Base-by-base conservation (phyloP, 352 stramenopile genomes). In the Phytophthora tentaculata region DNA sequence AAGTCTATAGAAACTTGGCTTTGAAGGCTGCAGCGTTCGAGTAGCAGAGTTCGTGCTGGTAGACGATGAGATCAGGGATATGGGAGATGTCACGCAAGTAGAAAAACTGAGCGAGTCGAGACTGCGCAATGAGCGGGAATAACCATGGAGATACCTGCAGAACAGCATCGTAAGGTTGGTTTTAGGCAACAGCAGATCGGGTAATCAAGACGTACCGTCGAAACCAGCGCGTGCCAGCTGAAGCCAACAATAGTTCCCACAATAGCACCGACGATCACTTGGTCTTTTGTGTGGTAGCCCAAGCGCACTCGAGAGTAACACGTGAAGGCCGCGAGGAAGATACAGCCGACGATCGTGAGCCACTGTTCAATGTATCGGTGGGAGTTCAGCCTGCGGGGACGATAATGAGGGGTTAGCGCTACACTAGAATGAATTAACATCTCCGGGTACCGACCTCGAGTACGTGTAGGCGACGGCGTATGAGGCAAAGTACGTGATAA, bases 1-100 rank as follows among this genome's bases (percentile, higher is more conserved):
- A 24, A 17, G 19, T 32, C 26, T 75, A 63, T 19, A 52, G 39
- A 28, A 49, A 68, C n/a, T 43, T 67, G 39, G 4, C 61, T 58
- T 62, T 56, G 24, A 63, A 64, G 39, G 20, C 26, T 43, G 64
- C 24, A 35, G 43, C 52, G 20, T 55, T n/a, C 35, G 45, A 51
- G 14, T 67, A 61, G 55, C 83, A 89, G 32, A 91, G 52, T 61
- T 89, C 67, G 72, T 93, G 77, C 61, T 94, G 83, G 72, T 83
- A 88, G 39, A 93, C 73, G 54, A 95, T 90, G 56, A 95, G 74
- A 64, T 94, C 83, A 3, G 85, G 79, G 47, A 95, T 91, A 56
- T 83, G 67, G 14, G 87, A 89, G 71, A 86, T 88, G 47, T 94
- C 86, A 24, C 86, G 84, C 35, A 93, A 28, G 71, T 84, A 90